Percentiles rank a stretch among this genome's conserved stretches.
phyloP scores from a whole-genome alignment of 768 basidiomycete genomes.

The Fistulinella prunicolor region DNA sequence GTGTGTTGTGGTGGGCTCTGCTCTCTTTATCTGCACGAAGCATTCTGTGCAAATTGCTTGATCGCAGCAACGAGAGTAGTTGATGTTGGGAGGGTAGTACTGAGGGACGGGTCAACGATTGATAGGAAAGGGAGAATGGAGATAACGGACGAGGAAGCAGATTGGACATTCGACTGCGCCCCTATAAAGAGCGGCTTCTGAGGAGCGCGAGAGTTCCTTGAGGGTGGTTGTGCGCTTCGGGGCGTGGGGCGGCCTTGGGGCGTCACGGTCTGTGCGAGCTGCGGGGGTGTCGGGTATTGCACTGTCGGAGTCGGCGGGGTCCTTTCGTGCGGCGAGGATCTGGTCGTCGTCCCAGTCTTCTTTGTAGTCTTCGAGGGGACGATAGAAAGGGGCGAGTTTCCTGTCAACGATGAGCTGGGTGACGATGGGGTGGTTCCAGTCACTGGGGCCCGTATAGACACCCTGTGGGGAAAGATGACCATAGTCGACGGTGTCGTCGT shows the following conservation, averaged over 20 bases:
- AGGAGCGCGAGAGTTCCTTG: slow-evolving; percentile 63
- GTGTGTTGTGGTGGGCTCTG: slow-evolving; percentile 92
- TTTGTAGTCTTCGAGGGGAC: slow-evolving; percentile 91
- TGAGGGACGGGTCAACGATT: slow-evolving; percentile 36
- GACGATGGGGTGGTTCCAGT: slow-evolving; percentile 89
- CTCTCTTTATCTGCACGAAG: slow-evolving; percentile 97
- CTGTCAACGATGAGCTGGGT: slow-evolving; percentile 85
- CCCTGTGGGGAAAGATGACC: slow-evolving; percentile 80
- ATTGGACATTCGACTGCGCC: slow-evolving; percentile 95
- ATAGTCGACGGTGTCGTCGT: slow-evolving; percentile 83
- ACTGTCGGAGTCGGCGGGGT: slow-evolving; percentile 51
- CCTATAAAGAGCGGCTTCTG: slow-evolving; percentile 80
- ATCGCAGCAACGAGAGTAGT: slow-evolving; percentile 96
- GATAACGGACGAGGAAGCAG: slow-evolving; percentile 82
- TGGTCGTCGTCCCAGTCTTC: slow-evolving; percentile 87
- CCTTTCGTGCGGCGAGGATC: slow-evolving; percentile 78
- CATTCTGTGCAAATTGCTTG: slow-evolving; percentile 99
- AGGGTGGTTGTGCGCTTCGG: slow-evolving; percentile 54
- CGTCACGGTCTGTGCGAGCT: slow-evolving; percentile 34
- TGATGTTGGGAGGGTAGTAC: slow-evolving; percentile 98
- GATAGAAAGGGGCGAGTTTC: slow-evolving; percentile 92
- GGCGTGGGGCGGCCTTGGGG: slow-evolving; percentile 22
- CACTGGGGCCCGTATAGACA: slow-evolving; percentile 77
- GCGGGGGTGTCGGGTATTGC: slow-evolving; percentile 36
- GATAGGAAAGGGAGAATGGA: slow-evolving; percentile 14